Conservation (phyloP, 176 grass and related monocot genomes). For the barley (Hordeum vulgare) region MorexV3_pseudomolecules_assembly NC_058524.1:592807432-592807931, state of each 20-base stretch:
- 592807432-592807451: too few species aligned
- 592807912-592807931: neutral
- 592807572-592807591: neutral
- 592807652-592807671: neutral
- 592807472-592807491: too few species aligned
- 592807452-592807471: too few species aligned
- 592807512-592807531: neutral
- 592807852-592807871: conserved; percentile 1
- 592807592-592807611: neutral
- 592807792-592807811: conserved; percentile 6
- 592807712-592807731: neutral
- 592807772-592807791: conserved; percentile 12
- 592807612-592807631: neutral
- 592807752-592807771: conserved; percentile 23
- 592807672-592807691: neutral
- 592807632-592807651: neutral
- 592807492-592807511: too few species aligned
- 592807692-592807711: neutral
- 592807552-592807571: neutral
- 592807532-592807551: neutral
- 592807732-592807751: conserved; percentile 1
- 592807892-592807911: neutral
- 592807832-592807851: conserved; percentile 68
- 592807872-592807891: conserved; percentile 17
- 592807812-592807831: conserved; percentile 1